Evolutionary conservation across 2,329 filamentous ascomycete species (phyloP), one percentile per base, ranked within the genome.

Genomic region (Lizonia empirigonia): DNA sequence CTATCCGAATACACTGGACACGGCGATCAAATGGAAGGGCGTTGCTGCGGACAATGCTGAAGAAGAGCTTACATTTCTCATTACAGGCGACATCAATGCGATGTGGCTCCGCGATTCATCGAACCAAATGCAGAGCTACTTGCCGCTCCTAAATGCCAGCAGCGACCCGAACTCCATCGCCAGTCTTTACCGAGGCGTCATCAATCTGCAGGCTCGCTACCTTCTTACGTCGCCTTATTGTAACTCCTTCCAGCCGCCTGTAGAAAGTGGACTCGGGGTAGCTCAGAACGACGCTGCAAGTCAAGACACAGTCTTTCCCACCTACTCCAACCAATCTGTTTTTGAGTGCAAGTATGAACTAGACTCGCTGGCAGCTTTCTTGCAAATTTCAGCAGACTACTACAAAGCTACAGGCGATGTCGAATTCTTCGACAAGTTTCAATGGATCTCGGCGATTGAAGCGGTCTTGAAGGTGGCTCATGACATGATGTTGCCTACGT

Each of bases 1-100:
- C 1, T 91, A 85, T 66, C 88, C 88, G 0, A 91, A 90, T 69
- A 90, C 87, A 0, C 77, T 91, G 9, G 88, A 91, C 64, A 90
- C 87, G 0, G 87, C 87, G 0, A 81, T 90, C 33, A 80, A 80
- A 54, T 90, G 86, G 87, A 84, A 81, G 46, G 88, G 88, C 2
- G 75, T 77, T 42, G 78, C 83, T 0, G 78, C 77, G 26, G 78
- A 83, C 51, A 79, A 83, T 59, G 70, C 78, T 0, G 79, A 80
- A 1, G 85, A 90, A 69, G 87, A 90, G 70, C 74, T 87, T 53
- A 81, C 82, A 5, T 84, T 83, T 58, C 63, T 84, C 56, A 84
- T 84, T 50, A 84, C 81, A 0, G 81, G 82, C 39, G 80, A 83
- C 59, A 84, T 84, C 66, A 78, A 81, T 52, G 79, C 79, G 5